A percentile compares a stretch with the other conserved stretches of the same genome.
Conservation (phyloP, 2,329 filamentous ascomycete genomes). For the Paecilomyces sp. region DNA sequence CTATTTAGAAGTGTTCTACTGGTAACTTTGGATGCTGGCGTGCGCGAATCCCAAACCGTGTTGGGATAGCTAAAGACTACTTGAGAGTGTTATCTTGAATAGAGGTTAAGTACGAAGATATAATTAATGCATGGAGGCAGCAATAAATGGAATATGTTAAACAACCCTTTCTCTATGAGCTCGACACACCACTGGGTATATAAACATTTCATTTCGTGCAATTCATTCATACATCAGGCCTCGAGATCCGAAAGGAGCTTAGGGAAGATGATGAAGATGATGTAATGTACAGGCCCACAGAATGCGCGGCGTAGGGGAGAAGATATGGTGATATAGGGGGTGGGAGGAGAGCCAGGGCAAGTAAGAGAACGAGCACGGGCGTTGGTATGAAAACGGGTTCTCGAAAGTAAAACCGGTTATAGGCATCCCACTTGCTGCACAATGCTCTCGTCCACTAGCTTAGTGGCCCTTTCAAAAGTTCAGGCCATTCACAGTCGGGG, state of each 20-base stretch:
- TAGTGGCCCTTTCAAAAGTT: not conserved
- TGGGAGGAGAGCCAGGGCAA: not conserved
- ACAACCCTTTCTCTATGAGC: not conserved
- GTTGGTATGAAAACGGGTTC: not conserved
- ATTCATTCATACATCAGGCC: not conserved
- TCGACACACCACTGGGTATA: not conserved
- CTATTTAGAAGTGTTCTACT: no score
- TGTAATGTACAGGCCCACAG: not conserved
- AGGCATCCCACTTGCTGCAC: not conserved
- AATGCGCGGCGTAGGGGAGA: not conserved
- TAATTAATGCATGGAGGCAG: not conserved
- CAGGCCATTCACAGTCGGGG: not conserved
- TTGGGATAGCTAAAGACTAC: no score
- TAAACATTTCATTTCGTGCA: not conserved
- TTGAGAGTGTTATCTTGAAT: not conserved
- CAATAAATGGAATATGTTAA: not conserved
- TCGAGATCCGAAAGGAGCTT: not conserved
- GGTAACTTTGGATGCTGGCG: no score
- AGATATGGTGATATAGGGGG: not conserved
- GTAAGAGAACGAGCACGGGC: not conserved
- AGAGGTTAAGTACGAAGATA: not conserved
- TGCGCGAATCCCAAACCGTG: no score
- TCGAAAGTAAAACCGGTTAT: not conserved
- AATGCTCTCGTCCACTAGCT: not conserved
- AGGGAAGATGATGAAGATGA: not conserved